Evolutionary conservation across 768 basidiomycete species (phyloP).

Genomic region (Hygrophoropsis aurantiaca): DNA sequence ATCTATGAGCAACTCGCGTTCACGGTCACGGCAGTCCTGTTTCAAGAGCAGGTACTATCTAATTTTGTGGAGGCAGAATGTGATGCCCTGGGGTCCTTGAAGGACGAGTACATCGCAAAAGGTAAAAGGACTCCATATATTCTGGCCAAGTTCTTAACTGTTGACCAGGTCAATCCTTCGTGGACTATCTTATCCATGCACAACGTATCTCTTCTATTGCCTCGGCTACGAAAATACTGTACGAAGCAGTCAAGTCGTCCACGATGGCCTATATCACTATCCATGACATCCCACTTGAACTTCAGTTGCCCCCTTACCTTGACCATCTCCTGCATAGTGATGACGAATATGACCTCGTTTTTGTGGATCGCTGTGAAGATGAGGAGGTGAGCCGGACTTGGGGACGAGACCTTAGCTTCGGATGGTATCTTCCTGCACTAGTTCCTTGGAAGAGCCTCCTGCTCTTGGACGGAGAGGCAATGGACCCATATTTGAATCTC

Average conservation of each 20-base stretch:
- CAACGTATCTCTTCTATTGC: constrained; percentile 71
- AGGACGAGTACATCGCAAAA: constrained; percentile 68
- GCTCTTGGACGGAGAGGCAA: constrained; percentile 55
- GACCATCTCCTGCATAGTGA: constrained; percentile 69
- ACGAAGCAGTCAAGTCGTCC: constrained; percentile 73
- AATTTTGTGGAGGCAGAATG: constrained; percentile 87
- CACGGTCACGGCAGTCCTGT: constrained; percentile 87
- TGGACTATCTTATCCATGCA: constrained; percentile 55
- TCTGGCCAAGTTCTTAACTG: constrained; percentile 8
- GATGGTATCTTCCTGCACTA: constrained; percentile 72
- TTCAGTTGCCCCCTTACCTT: constrained; percentile 83
- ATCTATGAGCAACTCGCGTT: constrained; percentile 90
- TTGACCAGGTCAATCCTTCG: constrained; percentile 56
- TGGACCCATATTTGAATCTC: constrained; percentile 61
- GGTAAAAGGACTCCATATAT: constrained; percentile 47
- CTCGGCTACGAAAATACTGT: constrained; percentile 75
- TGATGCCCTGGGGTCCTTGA: constrained; percentile 64
- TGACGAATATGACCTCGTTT: constrained; percentile 56
- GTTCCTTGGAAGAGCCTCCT: constrained; percentile 92
- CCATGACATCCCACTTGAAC: constrained; percentile 75
- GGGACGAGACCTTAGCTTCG: constrained; percentile 67
- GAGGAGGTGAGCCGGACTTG: constrained; percentile 53
- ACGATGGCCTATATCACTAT: constrained; percentile 78
- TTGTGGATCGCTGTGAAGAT: constrained; percentile 49
- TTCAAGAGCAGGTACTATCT: constrained; percentile 84